Base-by-base conservation (phyloP, 768 basidiomycete genomes). In the Phylloporus sp. region DNA sequence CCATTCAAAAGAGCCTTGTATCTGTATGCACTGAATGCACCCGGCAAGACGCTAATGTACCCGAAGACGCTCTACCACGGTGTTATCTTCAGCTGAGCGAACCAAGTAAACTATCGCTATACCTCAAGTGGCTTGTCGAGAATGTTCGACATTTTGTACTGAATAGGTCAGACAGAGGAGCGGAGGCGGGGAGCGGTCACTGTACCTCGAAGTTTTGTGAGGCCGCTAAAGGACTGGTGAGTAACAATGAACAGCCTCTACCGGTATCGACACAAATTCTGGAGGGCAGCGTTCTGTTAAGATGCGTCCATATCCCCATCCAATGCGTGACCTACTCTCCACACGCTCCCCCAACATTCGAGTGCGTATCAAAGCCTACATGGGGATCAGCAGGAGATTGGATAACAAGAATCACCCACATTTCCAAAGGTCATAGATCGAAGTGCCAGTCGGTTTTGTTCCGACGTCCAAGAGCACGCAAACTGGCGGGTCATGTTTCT, bases 371-470 rank as follows among this genome's bases (percentile, higher is more conserved):
- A 56, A 92, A 92, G 60, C 75, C 74, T 70, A 38, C 14, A 36
- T n/a, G 34, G 24, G 10, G 36, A 39, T 61, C 14, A 58, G 40
- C 21, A 13, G 36, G 37, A 15, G 23, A 44, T 11, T 9, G 40
- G 9, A 17, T 6, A 18, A 20, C n/a, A 8, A 17, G 6, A 3
- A 38, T 6, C 6, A 52, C 70, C 50, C 22, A 67, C 88, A 90
- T 78, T 96, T 96, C 93, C 93, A 97, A 24, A 97, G 81, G 53
- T 96, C 89, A 62, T 97, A 97, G 53, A 97, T 91, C 6, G 90
- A 91, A 22, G 91, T 95, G 18, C 89, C 81, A 10, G 90, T 93
- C 3, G 94, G 94, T 63, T 94, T 93, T 26, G 94, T 97, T 27
- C 94, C 94, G 35, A 97, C 94, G 64, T 97, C 94, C 51, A 97